phyloP scores from a whole-genome alignment of 495 filamentous ascomycete genomes.

The Cladorrhinum samala region DNA sequence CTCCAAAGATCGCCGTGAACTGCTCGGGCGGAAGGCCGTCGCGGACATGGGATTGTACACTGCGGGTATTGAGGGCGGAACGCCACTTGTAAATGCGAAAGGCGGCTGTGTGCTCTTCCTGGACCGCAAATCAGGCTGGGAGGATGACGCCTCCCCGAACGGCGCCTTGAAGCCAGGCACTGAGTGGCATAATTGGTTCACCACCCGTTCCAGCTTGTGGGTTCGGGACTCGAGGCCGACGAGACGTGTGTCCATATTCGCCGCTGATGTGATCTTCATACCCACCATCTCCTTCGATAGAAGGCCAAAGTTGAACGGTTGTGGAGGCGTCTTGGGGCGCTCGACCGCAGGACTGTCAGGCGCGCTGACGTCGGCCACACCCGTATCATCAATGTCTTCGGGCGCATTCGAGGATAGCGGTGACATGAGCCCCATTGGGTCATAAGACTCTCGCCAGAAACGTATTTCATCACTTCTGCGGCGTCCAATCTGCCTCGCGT shows the following conservation, averaged over 20 bases:
- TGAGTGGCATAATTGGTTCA: constrained; percentile 37
- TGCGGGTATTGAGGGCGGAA: constrained; percentile 25
- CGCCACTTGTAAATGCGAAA: constrained; percentile 21
- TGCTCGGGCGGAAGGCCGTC: constrained; percentile 24
- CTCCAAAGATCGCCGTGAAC: constrained; percentile 32
- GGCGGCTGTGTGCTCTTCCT: neutral
- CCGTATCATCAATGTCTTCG: constrained; percentile 34
- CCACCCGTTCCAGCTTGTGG: constrained; percentile 42
- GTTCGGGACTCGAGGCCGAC: constrained; percentile 38
- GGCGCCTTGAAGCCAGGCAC: constrained; percentile 32
- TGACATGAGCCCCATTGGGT: constrained; percentile 36
- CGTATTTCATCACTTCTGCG: constrained; percentile 53
- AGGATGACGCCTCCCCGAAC: constrained; percentile 19
- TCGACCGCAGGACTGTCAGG: constrained; percentile 30
- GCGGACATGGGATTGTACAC: constrained; percentile 18
- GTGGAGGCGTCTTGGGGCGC: constrained; percentile 36
- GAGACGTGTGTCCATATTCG: constrained; percentile 45
- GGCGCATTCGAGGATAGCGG: constrained; percentile 41
- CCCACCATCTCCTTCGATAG: constrained; percentile 39
- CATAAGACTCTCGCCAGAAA: constrained; percentile 51
- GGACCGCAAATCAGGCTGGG: neutral
- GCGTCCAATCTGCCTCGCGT: constrained; percentile 23
- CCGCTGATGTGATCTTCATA: constrained; percentile 51
- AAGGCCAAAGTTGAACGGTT: constrained; percentile 48
- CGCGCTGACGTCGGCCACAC: constrained; percentile 25